Evolutionary conservation across 1,284 basidiomycete genomes (phyloP).

Genomic region (Pseudozyma sp.): DNA sequence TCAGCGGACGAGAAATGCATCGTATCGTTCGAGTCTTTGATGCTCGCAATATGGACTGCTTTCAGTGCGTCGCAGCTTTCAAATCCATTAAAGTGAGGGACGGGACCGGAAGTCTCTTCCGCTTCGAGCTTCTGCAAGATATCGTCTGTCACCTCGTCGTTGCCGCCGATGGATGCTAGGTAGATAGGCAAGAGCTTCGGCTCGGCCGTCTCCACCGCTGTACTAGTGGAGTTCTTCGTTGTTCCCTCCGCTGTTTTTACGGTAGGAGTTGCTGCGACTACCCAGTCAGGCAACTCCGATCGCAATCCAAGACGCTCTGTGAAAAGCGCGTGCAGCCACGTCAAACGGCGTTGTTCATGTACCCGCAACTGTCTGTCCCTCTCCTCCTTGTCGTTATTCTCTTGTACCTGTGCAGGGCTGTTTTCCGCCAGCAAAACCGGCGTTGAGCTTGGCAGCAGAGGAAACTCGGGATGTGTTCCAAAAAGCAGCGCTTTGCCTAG

Average conservation of each 20-base stretch:
- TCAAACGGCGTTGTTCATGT: constrained; percentile 35
- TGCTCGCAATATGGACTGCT: constrained; percentile 14
- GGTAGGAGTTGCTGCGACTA: background rate
- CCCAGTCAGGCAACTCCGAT: constrained; percentile 44
- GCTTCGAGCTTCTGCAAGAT: constrained; percentile 19
- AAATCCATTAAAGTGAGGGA: constrained; percentile 20
- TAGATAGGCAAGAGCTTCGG: constrained; percentile 45
- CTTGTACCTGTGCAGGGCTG: constrained; percentile 6
- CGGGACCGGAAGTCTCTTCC: constrained; percentile 9
- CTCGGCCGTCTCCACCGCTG: constrained; percentile 28
- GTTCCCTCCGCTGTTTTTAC: background rate
- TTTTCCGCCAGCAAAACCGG: constrained; percentile 42
- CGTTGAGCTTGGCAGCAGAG: constrained; percentile 69
- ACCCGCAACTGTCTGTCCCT: constrained; percentile 21
- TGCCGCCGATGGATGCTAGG: constrained; percentile 18
- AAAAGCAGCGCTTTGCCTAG: constrained; percentile 76
- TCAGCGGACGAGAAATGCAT: constrained; percentile 73
- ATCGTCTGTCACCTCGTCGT: background rate
- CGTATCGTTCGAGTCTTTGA: constrained; percentile 73
- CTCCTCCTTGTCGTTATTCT: constrained; percentile 18
- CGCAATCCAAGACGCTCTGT: constrained; percentile 26
- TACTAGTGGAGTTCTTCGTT: constrained; percentile 8
- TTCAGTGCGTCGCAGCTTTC: constrained; percentile 15
- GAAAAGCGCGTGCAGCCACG: constrained; percentile 41
- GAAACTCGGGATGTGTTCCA: constrained; percentile 77